Conservation (phyloP, 192 early-diverging fungal species). For the Entrophospora sp. region DNA sequence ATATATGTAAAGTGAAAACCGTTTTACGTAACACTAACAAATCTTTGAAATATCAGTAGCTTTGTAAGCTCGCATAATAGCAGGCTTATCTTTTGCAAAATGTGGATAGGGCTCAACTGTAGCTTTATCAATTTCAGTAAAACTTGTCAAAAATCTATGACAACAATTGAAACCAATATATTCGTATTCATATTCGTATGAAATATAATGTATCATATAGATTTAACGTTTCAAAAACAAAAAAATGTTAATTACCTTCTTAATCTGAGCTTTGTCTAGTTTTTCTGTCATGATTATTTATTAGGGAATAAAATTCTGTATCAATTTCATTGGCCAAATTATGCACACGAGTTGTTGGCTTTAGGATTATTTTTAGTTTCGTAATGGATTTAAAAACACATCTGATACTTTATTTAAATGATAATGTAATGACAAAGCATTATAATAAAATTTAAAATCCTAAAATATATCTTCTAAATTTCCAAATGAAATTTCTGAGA, state of each 20-base stretch:
- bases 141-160: background rate
- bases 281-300: background rate
- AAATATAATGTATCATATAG: background rate
- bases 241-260: background rate
- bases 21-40: background rate
- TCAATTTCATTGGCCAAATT: no score
- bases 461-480: no score
- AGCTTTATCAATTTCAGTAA: conserved; percentile 10
- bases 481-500: no score
- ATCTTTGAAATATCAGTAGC: conserved; percentile 13
- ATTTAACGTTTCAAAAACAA: background rate
- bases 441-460: no score
- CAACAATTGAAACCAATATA: background rate
- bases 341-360: no score
- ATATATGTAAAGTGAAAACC: background rate
- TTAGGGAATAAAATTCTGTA: no score
- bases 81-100: conserved; percentile 5
- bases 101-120: background rate
- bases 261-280: background rate
- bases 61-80: conserved; percentile 16
- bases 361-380: no score
- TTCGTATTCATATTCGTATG: background rate
- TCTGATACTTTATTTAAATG: no score
- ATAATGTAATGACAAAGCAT: no score
- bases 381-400: no score